Evolutionary conservation across 140 eudicot genomes (phyloP).

Genomic region (Bidens hawaiensis): DNA sequence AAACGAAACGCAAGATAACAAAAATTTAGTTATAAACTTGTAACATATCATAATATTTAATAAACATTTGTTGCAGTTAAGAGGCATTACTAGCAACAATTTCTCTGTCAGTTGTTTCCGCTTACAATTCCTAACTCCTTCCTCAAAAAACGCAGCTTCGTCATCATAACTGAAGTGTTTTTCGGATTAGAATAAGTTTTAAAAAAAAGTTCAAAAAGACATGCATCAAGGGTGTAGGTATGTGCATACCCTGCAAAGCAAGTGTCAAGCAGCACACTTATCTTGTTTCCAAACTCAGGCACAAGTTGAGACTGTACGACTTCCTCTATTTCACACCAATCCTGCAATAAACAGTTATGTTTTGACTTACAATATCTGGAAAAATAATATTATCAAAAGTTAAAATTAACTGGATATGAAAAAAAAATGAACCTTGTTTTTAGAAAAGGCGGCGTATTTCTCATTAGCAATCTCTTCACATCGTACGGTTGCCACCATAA

Average conservation of each 20-base stretch:
- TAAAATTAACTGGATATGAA: background rate
- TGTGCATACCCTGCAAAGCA: constrained; percentile 52
- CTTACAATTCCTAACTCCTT: constrained; percentile 67
- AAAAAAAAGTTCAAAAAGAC: background rate
- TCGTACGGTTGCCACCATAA: constrained; percentile 97
- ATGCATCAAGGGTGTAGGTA: constrained; percentile 8
- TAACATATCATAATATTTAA: background rate
- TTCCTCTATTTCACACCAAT: constrained; percentile 72
- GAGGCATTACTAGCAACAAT: constrained; percentile 55
- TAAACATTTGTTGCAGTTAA: background rate
- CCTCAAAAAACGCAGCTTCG: constrained; percentile 84
- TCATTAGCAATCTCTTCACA: constrained; percentile 95
- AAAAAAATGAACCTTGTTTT: constrained; percentile 57
- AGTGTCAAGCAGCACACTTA: constrained; percentile 35
- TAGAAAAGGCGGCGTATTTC: constrained; percentile 44
- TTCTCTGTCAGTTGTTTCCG: constrained; percentile 77
- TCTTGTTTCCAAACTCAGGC: constrained; percentile 64
- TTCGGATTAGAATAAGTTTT: background rate
- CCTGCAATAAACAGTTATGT: constrained; percentile 32
- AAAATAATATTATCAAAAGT: constrained; percentile 11
- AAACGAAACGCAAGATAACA: constrained; percentile 18
- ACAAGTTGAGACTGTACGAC: constrained; percentile 54
- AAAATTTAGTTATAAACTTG: background rate
- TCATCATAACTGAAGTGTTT: constrained; percentile 54
- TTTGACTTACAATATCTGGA: background rate